Conservation (phyloP, 2,329 filamentous ascomycete species). For the Monosporascus sp. region DNA sequence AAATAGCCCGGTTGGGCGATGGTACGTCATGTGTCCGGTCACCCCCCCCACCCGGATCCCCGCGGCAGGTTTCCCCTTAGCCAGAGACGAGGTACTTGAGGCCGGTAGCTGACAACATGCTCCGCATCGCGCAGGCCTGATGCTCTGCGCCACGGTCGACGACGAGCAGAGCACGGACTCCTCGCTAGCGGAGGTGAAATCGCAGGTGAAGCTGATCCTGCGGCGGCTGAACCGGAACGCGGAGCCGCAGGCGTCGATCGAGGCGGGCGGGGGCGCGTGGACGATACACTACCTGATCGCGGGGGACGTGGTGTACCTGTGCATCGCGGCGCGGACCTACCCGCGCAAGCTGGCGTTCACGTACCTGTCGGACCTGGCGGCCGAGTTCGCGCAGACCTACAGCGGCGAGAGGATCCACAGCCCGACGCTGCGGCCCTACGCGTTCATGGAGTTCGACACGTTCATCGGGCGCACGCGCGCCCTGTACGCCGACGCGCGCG, state of each 20-base stretch:
- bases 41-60: slow-evolving; percentile 2
- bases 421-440: slow-evolving; percentile 78
- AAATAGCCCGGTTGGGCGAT: slow-evolving; percentile 82
- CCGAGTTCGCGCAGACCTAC: slow-evolving; percentile 89
- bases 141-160: slow-evolving; percentile 91
- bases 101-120: slow-evolving; percentile 13
- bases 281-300: slow-evolving; percentile 65
- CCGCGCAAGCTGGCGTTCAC: slow-evolving; percentile 98
- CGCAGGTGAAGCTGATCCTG: slow-evolving; percentile 84
- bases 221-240: slow-evolving; percentile 84
- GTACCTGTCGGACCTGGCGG: slow-evolving; percentile 87
- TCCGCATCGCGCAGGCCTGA: slow-evolving; percentile 61
- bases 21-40: slow-evolving; percentile 44
- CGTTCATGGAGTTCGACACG: slow-evolving; percentile 96
- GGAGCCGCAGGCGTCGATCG: slow-evolving; percentile 87
- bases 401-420: slow-evolving; percentile 66
- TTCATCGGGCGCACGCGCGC: slow-evolving; percentile 92
- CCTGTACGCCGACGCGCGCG: slow-evolving; percentile 88
- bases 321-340: slow-evolving; percentile 90
- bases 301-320: slow-evolving; percentile 81
- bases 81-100: not conserved
- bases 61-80: not conserved
- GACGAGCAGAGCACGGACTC: slow-evolving; percentile 71
- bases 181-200: slow-evolving; percentile 81
- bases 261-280: slow-evolving; percentile 51